These are phyloP conservation scores for Pulveroboletus sp. DNA, from an alignment of 768 basidiomycete genomes.

Conservation along the genomic window DNA sequence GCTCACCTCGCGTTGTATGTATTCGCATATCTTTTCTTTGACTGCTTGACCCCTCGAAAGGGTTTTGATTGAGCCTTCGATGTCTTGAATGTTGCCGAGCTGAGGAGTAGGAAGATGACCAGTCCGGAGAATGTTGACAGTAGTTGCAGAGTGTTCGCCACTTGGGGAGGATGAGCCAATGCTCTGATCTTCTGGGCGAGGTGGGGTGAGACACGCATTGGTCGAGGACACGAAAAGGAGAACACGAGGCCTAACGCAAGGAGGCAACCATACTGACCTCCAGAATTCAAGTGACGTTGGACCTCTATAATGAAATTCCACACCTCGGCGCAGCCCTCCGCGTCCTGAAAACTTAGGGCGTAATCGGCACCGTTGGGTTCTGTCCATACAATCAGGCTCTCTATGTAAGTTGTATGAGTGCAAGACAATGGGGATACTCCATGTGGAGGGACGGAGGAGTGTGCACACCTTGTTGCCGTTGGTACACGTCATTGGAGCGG, in stretches of 20 bases:
- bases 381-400: conserved; percentile 99
- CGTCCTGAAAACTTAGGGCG: conserved; percentile 94
- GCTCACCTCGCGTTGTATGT: conserved; percentile 79
- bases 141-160: conserved; percentile 56
- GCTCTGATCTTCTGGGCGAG: conserved; percentile 42
- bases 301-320: conserved; percentile 97
- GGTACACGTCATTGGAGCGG: conserved; percentile 81
- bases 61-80: conserved; percentile 75
- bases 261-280: conserved; percentile 44
- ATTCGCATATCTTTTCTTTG: conserved; percentile 86
- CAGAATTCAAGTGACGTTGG: conserved; percentile 73
- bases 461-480: conserved; percentile 76
- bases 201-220: conserved; percentile 12
- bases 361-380: conserved; percentile 94
- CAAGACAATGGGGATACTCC: conserved; percentile 5
- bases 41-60: conserved; percentile 68
- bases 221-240: conserved; percentile 14
- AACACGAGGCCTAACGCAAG: conserved; percentile 14
- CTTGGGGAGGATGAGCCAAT: conserved; percentile 63
- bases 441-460: conserved; percentile 1
- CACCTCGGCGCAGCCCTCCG: conserved; percentile 92
- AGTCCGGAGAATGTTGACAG: conserved; percentile 63
- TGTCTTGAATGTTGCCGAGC: conserved; percentile 73
- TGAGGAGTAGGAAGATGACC: conserved; percentile 75
- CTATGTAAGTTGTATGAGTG: conserved; percentile 42